A percentile compares a stretch with the other conserved stretches of the same genome.
Evolutionary conservation across 352 stramenopile genomes (phyloP).

Genomic region (Aphanomyces euteiches): DNA sequence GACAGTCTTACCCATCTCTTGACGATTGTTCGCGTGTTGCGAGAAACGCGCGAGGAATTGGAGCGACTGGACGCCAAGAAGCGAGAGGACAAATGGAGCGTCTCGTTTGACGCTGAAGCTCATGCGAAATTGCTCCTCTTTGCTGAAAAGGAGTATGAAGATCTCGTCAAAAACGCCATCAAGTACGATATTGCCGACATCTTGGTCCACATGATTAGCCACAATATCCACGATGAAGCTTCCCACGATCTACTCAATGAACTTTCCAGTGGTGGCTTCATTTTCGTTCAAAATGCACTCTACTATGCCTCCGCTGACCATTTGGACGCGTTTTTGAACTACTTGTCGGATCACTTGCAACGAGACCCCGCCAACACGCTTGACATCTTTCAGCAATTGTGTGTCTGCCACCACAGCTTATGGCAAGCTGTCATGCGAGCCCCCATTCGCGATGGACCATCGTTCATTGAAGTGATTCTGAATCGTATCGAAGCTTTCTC

Average conservation of each 20-base stretch:
- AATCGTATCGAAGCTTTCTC: background rate
- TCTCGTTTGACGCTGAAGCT: slow-evolving; percentile 16
- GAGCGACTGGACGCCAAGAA: slow-evolving; percentile 16
- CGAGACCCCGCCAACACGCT: slow-evolving; percentile 6
- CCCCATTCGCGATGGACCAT: background rate
- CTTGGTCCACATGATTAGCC: slow-evolving; percentile 10
- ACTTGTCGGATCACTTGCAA: slow-evolving; percentile 3
- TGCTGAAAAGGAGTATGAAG: slow-evolving; percentile 20
- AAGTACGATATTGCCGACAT: slow-evolving; percentile 24
- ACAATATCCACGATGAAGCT: background rate
- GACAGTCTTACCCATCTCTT: slow-evolving; percentile 5
- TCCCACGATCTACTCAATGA: slow-evolving; percentile 21
- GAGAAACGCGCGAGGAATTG: background rate
- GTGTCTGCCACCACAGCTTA: slow-evolving; percentile 23
- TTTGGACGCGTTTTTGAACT: slow-evolving; percentile 2
- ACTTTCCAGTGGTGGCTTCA: slow-evolving; percentile 17
- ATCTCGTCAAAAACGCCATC: slow-evolving; percentile 14
- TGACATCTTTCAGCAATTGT: slow-evolving; percentile 23
- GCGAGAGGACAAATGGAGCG: slow-evolving; percentile 6
- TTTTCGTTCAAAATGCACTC: slow-evolving; percentile 25
- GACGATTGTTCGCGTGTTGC: slow-evolving; percentile 1
- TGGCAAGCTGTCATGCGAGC: slow-evolving; percentile 26
- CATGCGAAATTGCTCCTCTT: slow-evolving; percentile 16
- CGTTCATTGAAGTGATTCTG: background rate
- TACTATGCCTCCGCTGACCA: slow-evolving; percentile 20